phyloP scores from a whole-genome alignment of 1,284 basidiomycete species.

The Anthracocystis setariae region DNA sequence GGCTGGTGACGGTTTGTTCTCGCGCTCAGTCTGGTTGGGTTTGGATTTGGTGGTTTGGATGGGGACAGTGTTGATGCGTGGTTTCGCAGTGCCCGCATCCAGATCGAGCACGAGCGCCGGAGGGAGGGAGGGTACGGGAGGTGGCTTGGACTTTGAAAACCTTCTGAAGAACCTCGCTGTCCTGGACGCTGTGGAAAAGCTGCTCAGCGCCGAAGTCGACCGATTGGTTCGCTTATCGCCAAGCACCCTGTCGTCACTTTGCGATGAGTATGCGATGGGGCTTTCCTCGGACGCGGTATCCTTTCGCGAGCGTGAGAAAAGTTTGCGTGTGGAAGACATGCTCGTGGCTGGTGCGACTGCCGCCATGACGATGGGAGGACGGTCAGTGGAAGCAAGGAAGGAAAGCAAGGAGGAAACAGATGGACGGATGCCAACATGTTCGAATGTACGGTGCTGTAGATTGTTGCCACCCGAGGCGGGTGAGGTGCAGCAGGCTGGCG shows the following conservation, averaged over 20 bases:
- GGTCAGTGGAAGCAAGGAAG: too few relatives aligned
- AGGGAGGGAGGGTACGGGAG: conserved; percentile 38
- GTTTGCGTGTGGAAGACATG: conserved; percentile 13
- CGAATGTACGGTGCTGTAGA: too few relatives aligned
- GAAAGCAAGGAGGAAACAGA: not conserved
- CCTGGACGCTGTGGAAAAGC: conserved; percentile 18
- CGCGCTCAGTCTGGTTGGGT: not conserved
- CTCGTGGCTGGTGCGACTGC: conserved; percentile 14
- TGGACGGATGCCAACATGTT: too few relatives aligned
- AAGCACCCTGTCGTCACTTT: conserved; percentile 14
- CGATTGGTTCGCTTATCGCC: conserved; percentile 16
- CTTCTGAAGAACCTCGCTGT: conserved; percentile 32
- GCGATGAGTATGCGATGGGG: not conserved
- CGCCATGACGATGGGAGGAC: conserved; percentile 13
- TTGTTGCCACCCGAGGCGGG: too few relatives aligned
- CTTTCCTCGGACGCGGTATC: not conserved
- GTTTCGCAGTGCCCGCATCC: conserved; percentile 25
- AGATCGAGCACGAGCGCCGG: conserved; percentile 39
- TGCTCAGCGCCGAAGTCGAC: conserved; percentile 32
- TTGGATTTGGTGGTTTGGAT: not conserved
- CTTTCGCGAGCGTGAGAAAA: conserved; percentile 37
- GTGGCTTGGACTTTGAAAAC: conserved; percentile 21
- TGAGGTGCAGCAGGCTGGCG: too few relatives aligned
- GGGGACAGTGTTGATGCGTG: conserved; percentile 5
- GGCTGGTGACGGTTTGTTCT: conserved; percentile 14